Base-by-base conservation (phyloP, 2,329 filamentous ascomycete genomes). In the Sclerotinia borealis region DNA sequence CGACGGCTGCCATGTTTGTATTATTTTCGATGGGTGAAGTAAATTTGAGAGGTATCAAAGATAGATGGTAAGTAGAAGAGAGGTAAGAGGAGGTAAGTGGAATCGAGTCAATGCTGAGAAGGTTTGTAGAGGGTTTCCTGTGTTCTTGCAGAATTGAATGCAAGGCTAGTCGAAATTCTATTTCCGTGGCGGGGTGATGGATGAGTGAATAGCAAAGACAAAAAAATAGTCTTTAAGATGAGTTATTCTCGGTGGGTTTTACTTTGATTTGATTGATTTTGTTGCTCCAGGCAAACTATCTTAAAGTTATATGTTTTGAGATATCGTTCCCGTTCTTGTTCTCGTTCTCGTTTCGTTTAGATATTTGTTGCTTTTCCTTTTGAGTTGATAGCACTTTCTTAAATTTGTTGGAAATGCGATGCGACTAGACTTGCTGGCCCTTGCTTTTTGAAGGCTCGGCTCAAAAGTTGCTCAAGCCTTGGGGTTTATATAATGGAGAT, bases 1-100 rank as follows among this genome's bases (percentile, higher is more conserved):
- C 65, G 49, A 67, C 69, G n/a, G 70, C 62, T 39, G 71, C 69
- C 71, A 73, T 74, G 55, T 63, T 66, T 68, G 63, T 45, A 51
- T 27, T 29, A 45, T 48, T 9, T 15, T 58, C n/a, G 29, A 13
- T 47, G n/a, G n/a, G n/a, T 47, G 34, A 31, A 45, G 47, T 60
- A 43, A 27, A 31, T 25, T 51, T 50, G 49, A 60, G 47, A 29
- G 50, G 34, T 50, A n/a, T n/a, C n/a, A n/a, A n/a, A 29, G 39
- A 49, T 22, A 52, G 65, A 63, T 47, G 48, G 48, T 48, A 27
- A 39, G 25, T n/a, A 13, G 62, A 15, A 47, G 50, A 47, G 41
- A 45, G 27, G 31, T 47, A 36, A 13, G 48, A 39, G 34, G 47
- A 52, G 41, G 3, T 34, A 15, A 60, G 36, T 25, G 25, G 47